phyloP scores from a whole-genome alignment of 768 basidiomycete species.

The Mycena filopes region DNA sequence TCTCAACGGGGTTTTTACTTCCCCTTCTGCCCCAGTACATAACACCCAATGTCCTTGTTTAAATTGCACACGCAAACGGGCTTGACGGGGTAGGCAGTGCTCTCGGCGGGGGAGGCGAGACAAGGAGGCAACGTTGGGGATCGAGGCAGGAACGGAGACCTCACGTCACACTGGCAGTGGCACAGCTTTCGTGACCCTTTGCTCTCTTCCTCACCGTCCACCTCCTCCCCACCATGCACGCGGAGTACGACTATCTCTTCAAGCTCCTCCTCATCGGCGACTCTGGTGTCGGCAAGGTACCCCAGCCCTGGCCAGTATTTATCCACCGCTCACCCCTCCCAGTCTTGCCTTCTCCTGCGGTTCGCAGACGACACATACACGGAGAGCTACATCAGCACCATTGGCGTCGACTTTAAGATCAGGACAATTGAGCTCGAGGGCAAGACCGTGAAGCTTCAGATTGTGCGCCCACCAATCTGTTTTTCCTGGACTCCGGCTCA shows the following conservation, averaged over 20 bases:
- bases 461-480: conserved; percentile 62
- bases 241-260: conserved; percentile 98
- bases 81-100: too few relatives aligned
- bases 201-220: too few relatives aligned
- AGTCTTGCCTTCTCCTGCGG: conserved; percentile 93
- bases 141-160: too few relatives aligned
- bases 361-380: conserved; percentile 99
- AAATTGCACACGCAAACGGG: too few relatives aligned
- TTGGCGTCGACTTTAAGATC: conserved; percentile 99
- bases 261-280: conserved; percentile 97
- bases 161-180: background rate
- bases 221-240: conserved; percentile 66
- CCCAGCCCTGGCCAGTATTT: background rate
- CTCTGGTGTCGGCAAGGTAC: conserved; percentile 69
- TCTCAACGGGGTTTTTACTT: too few relatives aligned
- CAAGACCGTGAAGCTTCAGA: conserved; percentile 98
- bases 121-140: too few relatives aligned
- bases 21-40: too few relatives aligned
- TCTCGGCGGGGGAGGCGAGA: too few relatives aligned
- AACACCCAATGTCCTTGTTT: too few relatives aligned
- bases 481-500: conserved; percentile 10
- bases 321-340: conserved; percentile 65
- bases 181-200: too few relatives aligned
- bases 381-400: conserved; percentile 98
- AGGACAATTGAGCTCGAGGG: conserved; percentile 98